Base-by-base conservation (phyloP, 2,329 filamentous ascomycete genomes). In the Epichloe brachyelytri region DNA sequence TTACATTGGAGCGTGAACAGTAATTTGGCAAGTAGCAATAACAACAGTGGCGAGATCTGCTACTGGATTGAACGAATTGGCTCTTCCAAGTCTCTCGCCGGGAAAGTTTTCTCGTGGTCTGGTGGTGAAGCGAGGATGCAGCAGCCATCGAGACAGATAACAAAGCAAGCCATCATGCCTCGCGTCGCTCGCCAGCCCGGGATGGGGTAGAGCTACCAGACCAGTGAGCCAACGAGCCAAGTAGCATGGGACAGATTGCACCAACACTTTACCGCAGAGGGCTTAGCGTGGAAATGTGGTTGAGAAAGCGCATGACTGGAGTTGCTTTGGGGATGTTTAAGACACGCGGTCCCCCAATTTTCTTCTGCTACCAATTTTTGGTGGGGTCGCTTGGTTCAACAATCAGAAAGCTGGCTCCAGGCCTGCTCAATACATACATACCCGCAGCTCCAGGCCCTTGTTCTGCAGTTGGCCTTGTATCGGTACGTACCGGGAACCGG, bases 371-470 rank as follows among this genome's bases (percentile, higher is more conserved):
- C 59, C 58, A 58, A 60, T 55, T 60, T 60, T 57, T 60, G 59
- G 64, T 66, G 64, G 64, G 63, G 57, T 63, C 22, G n/a, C 49
- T 57, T 41, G 49, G 63, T 66, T 66, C 64, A 66, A 66, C 64
- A 66, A 66, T 65, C 62, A 57, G 60, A 51, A 56, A 50, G 52
- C 43, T 54, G 48, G 33, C 37, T 19, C 36, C 8, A 10, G 50
- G 50, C 46, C 46, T 56, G 59, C 58, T 57, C 17, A 49, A 45
- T 26, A n/a, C n/a, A n/a, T n/a, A n/a, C n/a, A n/a, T n/a, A n/a
- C n/a, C n/a, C 59, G 56, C 47, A 51, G 58, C 58, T 54, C 22
- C 39, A 30, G 36, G 17, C 15, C 14, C 43, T 15, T 34, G 17
- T 47, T 47, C 45, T 39, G 34, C 45, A 39, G 30, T 37, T 17